Base-by-base conservation (phyloP, 495 filamentous ascomycete species). In the Collariella sp. region DNA sequence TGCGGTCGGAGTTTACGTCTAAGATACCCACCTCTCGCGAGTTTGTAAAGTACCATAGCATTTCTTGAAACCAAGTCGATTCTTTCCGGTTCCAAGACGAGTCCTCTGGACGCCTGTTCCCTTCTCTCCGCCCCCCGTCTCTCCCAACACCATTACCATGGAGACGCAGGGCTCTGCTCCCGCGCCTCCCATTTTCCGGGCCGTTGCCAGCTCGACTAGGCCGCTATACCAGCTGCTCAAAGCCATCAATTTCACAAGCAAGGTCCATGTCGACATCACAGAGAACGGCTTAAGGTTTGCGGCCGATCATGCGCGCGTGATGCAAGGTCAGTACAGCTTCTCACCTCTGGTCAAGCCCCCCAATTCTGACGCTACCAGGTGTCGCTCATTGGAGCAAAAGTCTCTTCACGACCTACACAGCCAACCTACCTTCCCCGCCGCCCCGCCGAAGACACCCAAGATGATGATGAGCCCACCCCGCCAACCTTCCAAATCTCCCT, bases 1-100 rank as follows among this genome's bases (percentile, higher is more conserved):
- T 71, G 93, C 89, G 20, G 93, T 90, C 67, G 93, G 93, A 64
- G 94, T 98, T 66, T 98, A 98, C 83, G 93, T 98, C 71, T 98
- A 73, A 72, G 70, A 71, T 72, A 75, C 69, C 68, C 72, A 52
- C 56, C 40, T 53, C 59, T 61, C 47, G 59, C 53, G 58, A 56
- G 57, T 54, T 66, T 74, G 64, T 76, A 74, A 60, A 65, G 68
- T 74, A 75, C 66, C 62, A 56, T 58, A 49, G 31, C 23, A 54
- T 49, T 43, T 45, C 34, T 52, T 48, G 48, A 57, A 63, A 59
- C 24, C 29, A 62, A 59, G 46, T 50, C 54, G 46, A 56, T 50
- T 50, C 42, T 56, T 33, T 46, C 40, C 38, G 24, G 13, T 47
- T 41, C 44, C 38, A 48, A 55, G 40, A 41, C 55, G 38, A 20